Evolutionary conservation across 2,329 filamentous ascomycete species (phyloP).

Genomic region (Aspergillus costaricaensis): DNA sequence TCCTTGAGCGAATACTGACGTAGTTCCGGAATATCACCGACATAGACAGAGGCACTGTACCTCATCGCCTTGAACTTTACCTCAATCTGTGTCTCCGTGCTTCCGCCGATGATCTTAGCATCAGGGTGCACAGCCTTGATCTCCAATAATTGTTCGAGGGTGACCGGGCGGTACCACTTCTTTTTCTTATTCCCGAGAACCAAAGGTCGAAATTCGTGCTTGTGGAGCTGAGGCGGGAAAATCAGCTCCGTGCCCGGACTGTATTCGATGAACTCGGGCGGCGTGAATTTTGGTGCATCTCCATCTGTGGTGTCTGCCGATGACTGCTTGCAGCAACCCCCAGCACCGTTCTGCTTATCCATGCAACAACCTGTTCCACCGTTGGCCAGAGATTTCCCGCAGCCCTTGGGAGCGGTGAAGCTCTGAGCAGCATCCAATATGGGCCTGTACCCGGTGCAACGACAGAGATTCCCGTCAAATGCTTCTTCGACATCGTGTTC

Average conservation of each 20-base stretch:
- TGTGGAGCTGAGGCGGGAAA: conserved; percentile 82
- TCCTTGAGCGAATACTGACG: conserved; percentile 78
- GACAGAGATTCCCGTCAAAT: conserved; percentile 93
- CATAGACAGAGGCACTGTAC: conserved; percentile 86
- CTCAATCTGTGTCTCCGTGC: conserved; percentile 96
- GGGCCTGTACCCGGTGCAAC: conserved; percentile 92
- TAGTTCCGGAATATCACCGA: conserved; percentile 89
- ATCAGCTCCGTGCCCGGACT: conserved; percentile 93
- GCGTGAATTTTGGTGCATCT: conserved; percentile 65
- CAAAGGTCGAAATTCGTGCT: conserved; percentile 77
- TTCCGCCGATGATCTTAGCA: conserved; percentile 93
- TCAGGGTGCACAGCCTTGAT: conserved; percentile 84
- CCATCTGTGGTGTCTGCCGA: conserved; percentile 47
- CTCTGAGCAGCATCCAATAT: conserved; percentile 93
- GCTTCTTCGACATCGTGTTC: conserved; percentile 90
- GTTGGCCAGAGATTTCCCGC: conserved; percentile 58
- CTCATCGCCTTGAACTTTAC: conserved; percentile 96
- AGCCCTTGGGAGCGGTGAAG: conserved; percentile 61
- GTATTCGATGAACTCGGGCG: conserved; percentile 91
- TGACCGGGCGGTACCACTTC: conserved; percentile 89
- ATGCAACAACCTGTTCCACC: conserved; percentile 71
- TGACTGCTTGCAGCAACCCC: conserved; percentile 68
- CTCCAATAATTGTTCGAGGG: conserved; percentile 80
- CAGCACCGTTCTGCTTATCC: conserved; percentile 60
- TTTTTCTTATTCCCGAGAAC: conserved; percentile 94